phyloP scores from a whole-genome alignment of 2,329 filamentous ascomycete genomes.

The Pseudocercospora vitis region DNA sequence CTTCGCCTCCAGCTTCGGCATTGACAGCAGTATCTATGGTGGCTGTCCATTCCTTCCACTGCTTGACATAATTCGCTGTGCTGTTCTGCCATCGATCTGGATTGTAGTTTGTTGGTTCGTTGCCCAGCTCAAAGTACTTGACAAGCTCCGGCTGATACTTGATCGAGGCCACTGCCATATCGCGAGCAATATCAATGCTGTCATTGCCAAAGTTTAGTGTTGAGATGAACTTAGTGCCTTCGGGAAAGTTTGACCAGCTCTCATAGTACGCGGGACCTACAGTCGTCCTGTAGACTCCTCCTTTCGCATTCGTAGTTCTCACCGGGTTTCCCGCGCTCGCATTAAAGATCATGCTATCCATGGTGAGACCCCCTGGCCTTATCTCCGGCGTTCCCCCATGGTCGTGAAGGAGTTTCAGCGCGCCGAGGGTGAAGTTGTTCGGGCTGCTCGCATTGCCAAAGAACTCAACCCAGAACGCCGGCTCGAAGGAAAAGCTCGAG shows the following conservation, averaged over 20 bases:
- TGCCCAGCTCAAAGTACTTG: slow-evolving; percentile 34
- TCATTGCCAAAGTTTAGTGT: slow-evolving; percentile 37
- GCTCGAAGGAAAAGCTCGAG: slow-evolving; percentile 35
- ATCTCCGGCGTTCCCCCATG: slow-evolving; percentile 34
- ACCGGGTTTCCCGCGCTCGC: slow-evolving; percentile 27
- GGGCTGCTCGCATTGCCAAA: slow-evolving; percentile 32
- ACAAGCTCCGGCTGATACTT: slow-evolving; percentile 31
- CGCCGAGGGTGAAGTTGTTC: slow-evolving; percentile 32
- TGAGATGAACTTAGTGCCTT: slow-evolving; percentile 33
- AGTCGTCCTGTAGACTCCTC: slow-evolving; percentile 35
- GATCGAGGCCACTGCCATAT: slow-evolving; percentile 33
- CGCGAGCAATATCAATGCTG: slow-evolving; percentile 31
- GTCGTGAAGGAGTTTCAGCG: slow-evolving; percentile 30
- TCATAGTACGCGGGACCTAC: slow-evolving; percentile 35
- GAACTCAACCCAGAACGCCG: slow-evolving; percentile 37
- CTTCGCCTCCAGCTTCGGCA: slow-evolving; percentile 1
- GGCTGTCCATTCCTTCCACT: slow-evolving; percentile 35
- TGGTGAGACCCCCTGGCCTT: slow-evolving; percentile 35
- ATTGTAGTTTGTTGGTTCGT: slow-evolving; percentile 36
- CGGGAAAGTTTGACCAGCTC: slow-evolving; percentile 36
- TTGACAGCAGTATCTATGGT: slow-evolving; percentile 33
- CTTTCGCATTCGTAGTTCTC: slow-evolving; percentile 29
- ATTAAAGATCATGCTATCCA: slow-evolving; percentile 37
- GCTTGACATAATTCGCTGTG: slow-evolving; percentile 32
- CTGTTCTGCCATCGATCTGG: slow-evolving; percentile 29